Evolutionary conservation across 495 filamentous ascomycete genomes (phyloP).

Genomic region (Podospora anserina): DNA sequence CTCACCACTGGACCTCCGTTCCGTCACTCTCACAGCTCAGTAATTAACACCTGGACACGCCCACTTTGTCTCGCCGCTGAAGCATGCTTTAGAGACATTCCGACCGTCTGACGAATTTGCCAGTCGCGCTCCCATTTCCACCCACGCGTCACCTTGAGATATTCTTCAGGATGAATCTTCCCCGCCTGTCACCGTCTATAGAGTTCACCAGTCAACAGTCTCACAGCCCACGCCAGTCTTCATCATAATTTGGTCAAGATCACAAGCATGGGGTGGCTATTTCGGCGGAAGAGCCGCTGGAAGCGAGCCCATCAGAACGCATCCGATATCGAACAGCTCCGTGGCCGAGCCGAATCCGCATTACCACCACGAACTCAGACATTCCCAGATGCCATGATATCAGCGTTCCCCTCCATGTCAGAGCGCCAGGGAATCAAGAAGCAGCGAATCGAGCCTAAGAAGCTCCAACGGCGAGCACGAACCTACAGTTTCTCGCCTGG

Average conservation of each 20-base stretch:
- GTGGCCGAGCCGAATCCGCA: constrained; percentile 28
- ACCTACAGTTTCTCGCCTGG: constrained; percentile 55
- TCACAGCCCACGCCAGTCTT: background rate
- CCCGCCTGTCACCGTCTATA: constrained; percentile 13
- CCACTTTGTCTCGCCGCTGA: constrained; percentile 2
- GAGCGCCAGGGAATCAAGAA: constrained; percentile 26
- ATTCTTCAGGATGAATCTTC: constrained; percentile 29
- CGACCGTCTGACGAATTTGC: constrained; percentile 16
- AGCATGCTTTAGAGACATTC: constrained; percentile 28
- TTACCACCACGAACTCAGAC: constrained; percentile 40
- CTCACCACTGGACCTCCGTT: background rate
- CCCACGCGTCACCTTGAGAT: constrained; percentile 15
- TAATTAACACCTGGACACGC: background rate
- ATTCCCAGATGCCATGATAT: constrained; percentile 27
- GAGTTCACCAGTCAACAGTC: constrained; percentile 11
- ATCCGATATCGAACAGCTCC: constrained; percentile 30
- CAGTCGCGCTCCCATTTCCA: constrained; percentile 11
- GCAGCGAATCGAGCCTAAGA: constrained; percentile 43
- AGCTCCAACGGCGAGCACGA: constrained; percentile 46
- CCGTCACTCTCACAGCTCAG: constrained; percentile 2
- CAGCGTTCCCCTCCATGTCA: constrained; percentile 15
- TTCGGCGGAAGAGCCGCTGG: constrained; percentile 62
- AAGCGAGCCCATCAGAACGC: constrained; percentile 42
- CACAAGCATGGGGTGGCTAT: constrained; percentile 68
- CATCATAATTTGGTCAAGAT: background rate